Conservation (phyloP, 2,329 filamentous ascomycete species). For the Penicillium sp. region DNA sequence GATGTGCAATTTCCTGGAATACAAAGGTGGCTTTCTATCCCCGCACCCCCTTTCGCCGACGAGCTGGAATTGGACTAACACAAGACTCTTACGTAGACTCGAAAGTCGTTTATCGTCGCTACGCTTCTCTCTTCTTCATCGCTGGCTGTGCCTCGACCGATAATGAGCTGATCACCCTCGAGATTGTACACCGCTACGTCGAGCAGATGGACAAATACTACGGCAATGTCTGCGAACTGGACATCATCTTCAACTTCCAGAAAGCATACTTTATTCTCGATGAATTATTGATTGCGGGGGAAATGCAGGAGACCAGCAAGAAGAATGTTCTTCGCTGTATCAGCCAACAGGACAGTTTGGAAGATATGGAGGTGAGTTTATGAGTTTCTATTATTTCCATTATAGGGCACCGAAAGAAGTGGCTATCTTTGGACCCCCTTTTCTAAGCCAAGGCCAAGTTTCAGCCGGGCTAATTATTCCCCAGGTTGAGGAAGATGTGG, state of each 20-base stretch:
- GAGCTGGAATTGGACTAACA: not conserved
- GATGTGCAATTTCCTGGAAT: conserved; percentile 99
- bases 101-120: conserved; percentile 97
- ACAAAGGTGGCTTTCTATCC: conserved; percentile 69
- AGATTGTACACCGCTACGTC: conserved; percentile 98
- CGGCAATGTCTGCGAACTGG: conserved; percentile 97
- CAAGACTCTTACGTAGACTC: conserved; percentile 64
- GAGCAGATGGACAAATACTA: conserved; percentile 99
- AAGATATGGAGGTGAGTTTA: conserved; percentile 96
- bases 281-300: conserved; percentile 88
- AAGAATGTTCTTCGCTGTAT: conserved; percentile 98
- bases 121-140: conserved; percentile 99
- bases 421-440: not conserved
- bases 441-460: conserved; percentile 7
- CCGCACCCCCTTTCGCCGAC: conserved; percentile 3
- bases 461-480: conserved; percentile 42
- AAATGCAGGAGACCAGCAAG: conserved; percentile 98
- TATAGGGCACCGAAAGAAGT: too few species aligned
- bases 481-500: conserved; percentile 80
- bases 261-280: conserved; percentile 99
- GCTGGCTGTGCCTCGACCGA: conserved; percentile 95
- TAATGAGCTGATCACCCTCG: conserved; percentile 96
- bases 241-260: conserved; percentile 99
- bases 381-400: not conserved
- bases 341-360: conserved; percentile 92